phyloP scores from a whole-genome alignment of 768 basidiomycete genomes.

The Suillus luteus region DNA sequence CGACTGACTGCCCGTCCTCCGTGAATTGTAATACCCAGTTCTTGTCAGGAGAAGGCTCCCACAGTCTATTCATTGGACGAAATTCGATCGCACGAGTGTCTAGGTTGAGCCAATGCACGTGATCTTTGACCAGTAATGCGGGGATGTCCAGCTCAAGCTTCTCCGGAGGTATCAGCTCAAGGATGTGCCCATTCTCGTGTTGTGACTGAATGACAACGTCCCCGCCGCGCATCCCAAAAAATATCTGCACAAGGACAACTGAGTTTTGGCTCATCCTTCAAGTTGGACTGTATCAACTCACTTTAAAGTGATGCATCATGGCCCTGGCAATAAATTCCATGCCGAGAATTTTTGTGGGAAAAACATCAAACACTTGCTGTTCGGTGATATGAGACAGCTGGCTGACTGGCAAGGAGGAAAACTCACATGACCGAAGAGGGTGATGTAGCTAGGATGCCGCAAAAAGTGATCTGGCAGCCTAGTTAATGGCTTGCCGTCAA shows the following conservation, averaged over 20 bases:
- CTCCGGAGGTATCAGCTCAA: slow-evolving; percentile 21
- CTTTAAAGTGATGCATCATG: slow-evolving; percentile 23
- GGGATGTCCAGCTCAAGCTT: slow-evolving; percentile 24
- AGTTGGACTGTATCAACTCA: slow-evolving; percentile 9
- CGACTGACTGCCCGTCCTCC: slow-evolving; percentile 4
- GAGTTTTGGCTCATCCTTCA: neutral
- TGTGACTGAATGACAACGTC: slow-evolving; percentile 11
- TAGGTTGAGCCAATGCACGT: slow-evolving; percentile 28
- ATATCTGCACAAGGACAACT: neutral
- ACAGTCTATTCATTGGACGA: slow-evolving; percentile 18
- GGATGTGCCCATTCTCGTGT: slow-evolving; percentile 2
- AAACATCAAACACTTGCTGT: slow-evolving; percentile 34
- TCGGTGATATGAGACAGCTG: neutral
- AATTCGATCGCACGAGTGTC: slow-evolving; percentile 19
- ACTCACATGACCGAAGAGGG: slow-evolving; percentile 41
- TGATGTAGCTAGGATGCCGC: slow-evolving; percentile 34
- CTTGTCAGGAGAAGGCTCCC: slow-evolving; percentile 16
- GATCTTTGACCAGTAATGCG: slow-evolving; percentile 17
- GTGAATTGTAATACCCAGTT: slow-evolving; percentile 22
- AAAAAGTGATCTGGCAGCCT: slow-evolving; percentile 38
- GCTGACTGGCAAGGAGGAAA: neutral
- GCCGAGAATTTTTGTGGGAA: slow-evolving; percentile 36
- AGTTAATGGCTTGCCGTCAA: slow-evolving; percentile 43
- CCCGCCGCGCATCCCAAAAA: neutral
- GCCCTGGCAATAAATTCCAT: slow-evolving; percentile 36